Evolutionary conservation across 192 early-diverging fungal genomes (phyloP), one percentile per base, ranked within the genome.

Genomic region (Phlyctochytrium planicorne): DNA sequence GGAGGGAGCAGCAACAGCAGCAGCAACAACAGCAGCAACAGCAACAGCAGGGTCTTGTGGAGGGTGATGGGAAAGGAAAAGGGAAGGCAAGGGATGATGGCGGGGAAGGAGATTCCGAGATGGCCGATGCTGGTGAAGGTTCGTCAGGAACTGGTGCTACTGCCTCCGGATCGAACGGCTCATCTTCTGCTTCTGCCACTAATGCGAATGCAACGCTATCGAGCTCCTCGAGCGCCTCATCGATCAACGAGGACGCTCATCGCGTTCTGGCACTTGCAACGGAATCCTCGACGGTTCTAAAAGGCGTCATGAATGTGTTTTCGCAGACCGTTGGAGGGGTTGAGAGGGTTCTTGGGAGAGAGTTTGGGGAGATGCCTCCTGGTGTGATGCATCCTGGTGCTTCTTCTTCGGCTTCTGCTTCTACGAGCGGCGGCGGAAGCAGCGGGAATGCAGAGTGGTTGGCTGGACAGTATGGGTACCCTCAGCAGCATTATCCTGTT

Each of bases 221-320:
- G n/a, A n/a, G n/a, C n/a, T n/a, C n/a, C n/a, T n/a, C n/a, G n/a
- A n/a, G n/a, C n/a, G 40, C 40, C 40, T 20, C 6, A 20, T 66
- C 6, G 20, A 72, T 74, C 1, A 73, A 84, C 53, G 84, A 84
- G 47, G 80, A 85, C 17, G 90, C 91, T 0, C 72, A 84, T 33
- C 78, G 82, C 31, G 81, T 93, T 2, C 69, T 91, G 10, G 82
- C 84, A 6, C 80, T 93, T 34, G 91, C 88, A 4, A 74, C 82
- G 29, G 91, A 93, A 66, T 86, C 86, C 16, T 70, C 79, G 16
- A 88, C 79, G 24, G 90, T 91, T 87, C 75, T 93, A 16, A 70
- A 78, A 27, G 82, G 82, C 2, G 83, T 93, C 16, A 74, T 84
- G 20, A 63, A 66, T 52, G 84, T 93, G 20, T 91, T 93, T 69